Evolutionary conservation across 2,329 filamentous ascomycete genomes (phyloP), one percentile per base, ranked within the genome.

Genomic region (Fusarium longipes): DNA sequence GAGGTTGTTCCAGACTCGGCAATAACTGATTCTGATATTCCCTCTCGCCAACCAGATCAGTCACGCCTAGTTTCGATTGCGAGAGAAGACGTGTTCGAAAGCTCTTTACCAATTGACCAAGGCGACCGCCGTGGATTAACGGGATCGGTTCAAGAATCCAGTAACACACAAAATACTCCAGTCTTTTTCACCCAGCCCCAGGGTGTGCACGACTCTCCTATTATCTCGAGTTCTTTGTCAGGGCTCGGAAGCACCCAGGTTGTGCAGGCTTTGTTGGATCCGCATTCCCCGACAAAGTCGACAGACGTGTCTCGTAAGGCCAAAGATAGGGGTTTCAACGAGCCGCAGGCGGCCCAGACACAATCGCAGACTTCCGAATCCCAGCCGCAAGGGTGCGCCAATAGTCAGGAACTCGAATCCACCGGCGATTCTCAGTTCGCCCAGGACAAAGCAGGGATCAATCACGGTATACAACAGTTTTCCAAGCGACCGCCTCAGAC

Each of bases 271-370:
- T 7, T 17, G 39, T 50, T 36, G 9, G 18, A 32, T 15, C 12
- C 8, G 11, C 10, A 12, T 20, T 11, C 38, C 8, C 33, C 36
- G 6, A 6, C 17, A 53, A 33, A 25, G 17, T 24, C 51, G 18
- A n/a, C 20, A 10, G 15, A 20, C 43, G 15, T 40, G 40, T 11
- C 51, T 29, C 55, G 27, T 5, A 25, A 27, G 25, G 47, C 12
- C 14, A 24, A 44, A 10, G 35, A 45, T 14, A 43, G 25, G 18
- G 40, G 29, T 15, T 33, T 30, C 18, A 44, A 58, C 32, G 69
- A 67, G 43, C 73, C 68, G 38, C 76, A 75, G 58, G 76, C 72
- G 53, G 73, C 75, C 38, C 77, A 77, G 45, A 43, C 73, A n/a
- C 36, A 73, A 17, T 45, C 42, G 29, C 63, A 25, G 20, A 57